Conservation (phyloP, 345 rosid species). For the Abelmoschus esculentus region DNA sequence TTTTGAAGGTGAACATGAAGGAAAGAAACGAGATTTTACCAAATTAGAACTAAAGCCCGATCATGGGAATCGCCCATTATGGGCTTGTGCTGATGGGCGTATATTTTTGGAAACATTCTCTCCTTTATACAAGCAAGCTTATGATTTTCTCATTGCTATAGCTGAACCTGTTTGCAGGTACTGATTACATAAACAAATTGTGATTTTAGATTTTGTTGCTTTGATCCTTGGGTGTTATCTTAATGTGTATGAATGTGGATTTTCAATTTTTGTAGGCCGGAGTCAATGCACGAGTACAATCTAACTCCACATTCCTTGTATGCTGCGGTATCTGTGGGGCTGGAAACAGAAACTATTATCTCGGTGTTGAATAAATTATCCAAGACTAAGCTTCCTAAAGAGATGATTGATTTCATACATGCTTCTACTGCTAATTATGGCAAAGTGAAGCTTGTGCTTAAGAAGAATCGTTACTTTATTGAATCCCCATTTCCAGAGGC, state of each 20-base stretch:
- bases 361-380: constrained; percentile 83
- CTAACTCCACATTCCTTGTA: constrained; percentile 90
- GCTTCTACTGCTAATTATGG: constrained; percentile 95
- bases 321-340: constrained; percentile 95
- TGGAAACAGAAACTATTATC: constrained; percentile 83
- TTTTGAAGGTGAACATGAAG: constrained; percentile 47
- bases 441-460: constrained; percentile 92
- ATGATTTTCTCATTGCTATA: constrained; percentile 89
- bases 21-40: constrained; percentile 61
- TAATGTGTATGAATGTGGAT: constrained; percentile 8
- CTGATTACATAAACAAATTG: background rate
- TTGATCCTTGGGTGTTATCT: background rate
- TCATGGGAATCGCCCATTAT: constrained; percentile 74
- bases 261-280: constrained; percentile 51
- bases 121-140: constrained; percentile 85
- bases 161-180: constrained; percentile 99
- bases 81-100: constrained; percentile 96
- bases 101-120: constrained; percentile 84
- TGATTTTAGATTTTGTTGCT: background rate
- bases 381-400: constrained; percentile 85
- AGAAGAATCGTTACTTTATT: constrained; percentile 79
- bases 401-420: constrained; percentile 76
- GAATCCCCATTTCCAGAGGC: constrained; percentile 94
- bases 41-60: constrained; percentile 74
- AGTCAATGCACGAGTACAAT: constrained; percentile 95